Percentiles rank a stretch among this genome's conserved stretches.
Conservation (phyloP, 192 early-diverging fungal genomes). For the Backusella mclennaniae region DNA sequence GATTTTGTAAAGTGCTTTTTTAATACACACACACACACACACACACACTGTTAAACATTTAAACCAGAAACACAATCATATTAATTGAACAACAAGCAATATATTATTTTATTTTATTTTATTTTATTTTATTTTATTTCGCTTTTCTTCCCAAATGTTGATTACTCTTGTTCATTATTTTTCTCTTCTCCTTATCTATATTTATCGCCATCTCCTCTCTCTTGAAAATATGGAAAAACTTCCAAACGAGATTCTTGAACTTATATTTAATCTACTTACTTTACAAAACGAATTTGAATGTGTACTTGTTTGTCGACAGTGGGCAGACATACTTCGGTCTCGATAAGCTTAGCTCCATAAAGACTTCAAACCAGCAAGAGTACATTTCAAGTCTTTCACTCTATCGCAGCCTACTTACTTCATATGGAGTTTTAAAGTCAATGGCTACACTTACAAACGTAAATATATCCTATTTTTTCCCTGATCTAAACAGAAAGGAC, state of each 20-base stretch:
- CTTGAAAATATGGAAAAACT: neutral
- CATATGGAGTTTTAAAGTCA: neutral
- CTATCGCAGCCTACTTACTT: neutral
- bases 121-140: no score
- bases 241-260: neutral
- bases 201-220: neutral
- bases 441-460: neutral
- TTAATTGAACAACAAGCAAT: no score
- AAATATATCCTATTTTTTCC: neutral
- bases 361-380: neutral
- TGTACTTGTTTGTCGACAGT: neutral
- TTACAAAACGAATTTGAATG: neutral
- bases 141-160: no score
- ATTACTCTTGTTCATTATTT: neutral
- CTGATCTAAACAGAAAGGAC: neutral
- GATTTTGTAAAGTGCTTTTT: no score
- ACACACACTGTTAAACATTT: no score
- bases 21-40: no score
- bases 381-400: neutral
- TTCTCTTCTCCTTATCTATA: no score
- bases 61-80: no score
- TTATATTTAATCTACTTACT: neutral
- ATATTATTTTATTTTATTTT: no score
- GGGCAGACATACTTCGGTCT: neutral
- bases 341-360: neutral